A percentile compares a stretch with the other conserved stretches of the same genome.
Evolutionary conservation across 2,329 filamentous ascomycete genomes (phyloP).

Genomic region (Pyrenophora seminiperda): DNA sequence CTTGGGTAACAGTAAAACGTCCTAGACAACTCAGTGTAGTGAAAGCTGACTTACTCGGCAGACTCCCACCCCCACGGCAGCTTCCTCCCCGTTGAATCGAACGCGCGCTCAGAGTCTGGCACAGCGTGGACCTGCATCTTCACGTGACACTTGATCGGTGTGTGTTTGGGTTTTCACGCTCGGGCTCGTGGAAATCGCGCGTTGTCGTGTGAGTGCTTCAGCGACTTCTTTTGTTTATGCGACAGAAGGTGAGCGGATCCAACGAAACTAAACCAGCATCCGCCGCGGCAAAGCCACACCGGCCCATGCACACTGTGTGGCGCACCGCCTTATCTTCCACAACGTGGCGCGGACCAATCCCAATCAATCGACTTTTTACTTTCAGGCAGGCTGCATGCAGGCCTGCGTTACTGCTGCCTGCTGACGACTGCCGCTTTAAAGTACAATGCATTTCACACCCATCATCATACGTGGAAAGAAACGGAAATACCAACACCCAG

Average conservation of each 20-base stretch:
- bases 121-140: slow-evolving; percentile 70
- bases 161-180: not conserved
- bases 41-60: slow-evolving; percentile 58
- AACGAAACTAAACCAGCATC: slow-evolving; percentile 22
- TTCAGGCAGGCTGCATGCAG: slow-evolving; percentile 16
- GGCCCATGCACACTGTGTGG: slow-evolving; percentile 23
- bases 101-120: slow-evolving; percentile 65
- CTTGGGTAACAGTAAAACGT: not conserved
- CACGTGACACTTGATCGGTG: not conserved
- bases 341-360: slow-evolving; percentile 21
- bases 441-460: slow-evolving; percentile 42
- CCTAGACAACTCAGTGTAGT: not conserved
- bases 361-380: slow-evolving; percentile 19
- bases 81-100: slow-evolving; percentile 62
- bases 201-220: slow-evolving; percentile 2
- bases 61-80: slow-evolving; percentile 69
- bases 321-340: slow-evolving; percentile 18
- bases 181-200: slow-evolving; percentile 9
- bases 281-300: slow-evolving; percentile 36
- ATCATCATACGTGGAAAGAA: slow-evolving; percentile 43
- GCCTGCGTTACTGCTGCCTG: slow-evolving; percentile 34
- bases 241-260: slow-evolving; percentile 23
- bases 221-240: slow-evolving; percentile 35
- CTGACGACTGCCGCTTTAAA: slow-evolving; percentile 17
- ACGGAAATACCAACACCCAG: slow-evolving; percentile 24